These are phyloP conservation scores for Trichoderma sp. DNA, from an alignment of 2,329 filamentous ascomycete species.

Conservation along the genomic window DNA sequence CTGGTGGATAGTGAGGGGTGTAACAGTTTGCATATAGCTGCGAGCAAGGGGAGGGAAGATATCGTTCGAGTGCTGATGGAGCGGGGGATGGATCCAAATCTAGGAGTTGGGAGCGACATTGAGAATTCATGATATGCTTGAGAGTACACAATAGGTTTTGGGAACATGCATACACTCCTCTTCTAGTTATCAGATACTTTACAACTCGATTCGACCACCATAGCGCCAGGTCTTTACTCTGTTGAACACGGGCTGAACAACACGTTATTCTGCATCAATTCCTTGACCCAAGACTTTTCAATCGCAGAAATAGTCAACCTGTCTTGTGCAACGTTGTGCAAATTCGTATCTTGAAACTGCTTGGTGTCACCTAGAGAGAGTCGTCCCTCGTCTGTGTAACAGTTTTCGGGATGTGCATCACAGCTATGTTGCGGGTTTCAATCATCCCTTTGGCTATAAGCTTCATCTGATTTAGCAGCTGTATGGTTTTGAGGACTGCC, in stretches of 20 bases:
- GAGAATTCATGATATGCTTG: conserved; percentile 5
- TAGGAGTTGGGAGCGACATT: conserved; percentile 17
- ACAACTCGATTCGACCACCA: not conserved
- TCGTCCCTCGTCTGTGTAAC: not conserved
- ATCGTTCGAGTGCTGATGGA: conserved; percentile 25
- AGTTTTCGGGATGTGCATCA: not conserved
- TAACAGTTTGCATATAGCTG: conserved; percentile 20
- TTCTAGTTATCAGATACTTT: not conserved
- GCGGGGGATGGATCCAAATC: conserved; percentile 21
- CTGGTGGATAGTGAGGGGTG: conserved; percentile 17
- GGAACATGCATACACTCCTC: not conserved
- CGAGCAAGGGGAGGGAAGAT: conserved; percentile 15
- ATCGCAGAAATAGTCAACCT: not conserved
- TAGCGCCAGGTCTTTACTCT: not conserved
- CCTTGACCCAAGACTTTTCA: not conserved
- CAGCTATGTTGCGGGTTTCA: no score
- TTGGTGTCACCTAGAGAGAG: not conserved
- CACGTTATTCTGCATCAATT: not conserved
- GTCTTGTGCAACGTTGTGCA: not conserved
- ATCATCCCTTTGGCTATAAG: no score
- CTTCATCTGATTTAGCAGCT: no score
- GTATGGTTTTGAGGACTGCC: no score
- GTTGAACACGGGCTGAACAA: not conserved
- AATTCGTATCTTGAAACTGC: conserved; percentile 1
- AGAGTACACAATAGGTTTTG: not conserved